Conservation (phyloP, 495 filamentous ascomycete species). For the Oidiodendron maius region DNA sequence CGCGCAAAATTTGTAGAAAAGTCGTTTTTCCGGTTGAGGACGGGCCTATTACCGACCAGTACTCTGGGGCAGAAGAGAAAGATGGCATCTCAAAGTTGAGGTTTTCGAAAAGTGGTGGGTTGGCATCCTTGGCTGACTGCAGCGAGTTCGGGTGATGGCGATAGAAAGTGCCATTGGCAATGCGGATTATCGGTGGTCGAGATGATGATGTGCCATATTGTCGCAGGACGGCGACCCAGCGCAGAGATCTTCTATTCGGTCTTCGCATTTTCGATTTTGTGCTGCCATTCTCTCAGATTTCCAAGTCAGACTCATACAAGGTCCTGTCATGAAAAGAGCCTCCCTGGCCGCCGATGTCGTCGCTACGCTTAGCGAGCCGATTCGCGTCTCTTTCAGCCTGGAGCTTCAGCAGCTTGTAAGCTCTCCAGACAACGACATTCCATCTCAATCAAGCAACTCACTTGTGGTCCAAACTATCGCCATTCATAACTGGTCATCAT, state of each 20-base stretch:
- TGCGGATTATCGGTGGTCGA: slow-evolving; percentile 58
- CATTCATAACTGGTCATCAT: slow-evolving; percentile 28
- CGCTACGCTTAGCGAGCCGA: background rate
- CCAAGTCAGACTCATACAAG: background rate
- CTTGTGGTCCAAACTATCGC: background rate
- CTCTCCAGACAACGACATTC: background rate
- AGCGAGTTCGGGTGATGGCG: slow-evolving; percentile 60
- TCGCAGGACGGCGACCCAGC: background rate
- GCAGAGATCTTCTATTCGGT: background rate
- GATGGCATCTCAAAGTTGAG: slow-evolving; percentile 63
- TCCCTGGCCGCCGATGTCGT: background rate
- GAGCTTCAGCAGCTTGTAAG: background rate
- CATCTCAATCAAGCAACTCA: background rate
- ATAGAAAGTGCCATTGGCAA: slow-evolving; percentile 76
- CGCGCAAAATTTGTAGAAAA: slow-evolving; percentile 68
- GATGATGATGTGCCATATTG: slow-evolving; percentile 13
- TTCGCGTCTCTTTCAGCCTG: slow-evolving; percentile 4
- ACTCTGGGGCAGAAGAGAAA: slow-evolving; percentile 33
- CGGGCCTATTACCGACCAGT: slow-evolving; percentile 74
- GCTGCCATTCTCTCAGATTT: background rate
- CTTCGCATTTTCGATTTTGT: slow-evolving; percentile 3
- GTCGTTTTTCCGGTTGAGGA: slow-evolving; percentile 67
- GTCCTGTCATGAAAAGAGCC: background rate
- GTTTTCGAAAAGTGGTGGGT: slow-evolving; percentile 61
- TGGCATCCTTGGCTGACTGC: slow-evolving; percentile 23